Evolutionary conservation across 2,329 filamentous ascomycete genomes (phyloP).

Genomic region (Hymenoscyphus repandus): DNA sequence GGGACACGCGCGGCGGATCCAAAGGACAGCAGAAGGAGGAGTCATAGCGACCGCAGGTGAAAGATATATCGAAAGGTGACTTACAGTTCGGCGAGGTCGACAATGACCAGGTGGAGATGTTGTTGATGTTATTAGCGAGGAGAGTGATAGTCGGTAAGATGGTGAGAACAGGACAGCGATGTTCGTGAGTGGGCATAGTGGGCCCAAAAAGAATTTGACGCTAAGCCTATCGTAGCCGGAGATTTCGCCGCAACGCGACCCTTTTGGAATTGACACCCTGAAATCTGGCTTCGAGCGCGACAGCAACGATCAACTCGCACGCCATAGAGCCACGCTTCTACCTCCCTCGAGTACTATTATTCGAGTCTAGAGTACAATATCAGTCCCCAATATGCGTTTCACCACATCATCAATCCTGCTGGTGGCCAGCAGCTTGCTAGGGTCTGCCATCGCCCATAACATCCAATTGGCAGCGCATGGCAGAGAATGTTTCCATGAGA

Average conservation of each 20-base stretch:
- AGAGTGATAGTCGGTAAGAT: constrained; percentile 24
- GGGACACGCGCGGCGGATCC: constrained; percentile 19
- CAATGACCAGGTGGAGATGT: constrained; percentile 28
- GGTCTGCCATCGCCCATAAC: constrained; percentile 75
- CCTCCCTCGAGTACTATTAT: neutral
- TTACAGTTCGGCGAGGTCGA: constrained; percentile 26
- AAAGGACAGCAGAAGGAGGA: constrained; percentile 4
- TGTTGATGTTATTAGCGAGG: constrained; percentile 28
- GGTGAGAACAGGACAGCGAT: constrained; percentile 22
- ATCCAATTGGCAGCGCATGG: constrained; percentile 91
- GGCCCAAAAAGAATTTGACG: constrained; percentile 6
- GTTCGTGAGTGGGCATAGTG: constrained; percentile 14
- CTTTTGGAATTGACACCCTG: neutral
- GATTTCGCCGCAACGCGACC: constrained; percentile 7
- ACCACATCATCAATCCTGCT: constrained; percentile 26
- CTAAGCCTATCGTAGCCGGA: constrained; percentile 10
- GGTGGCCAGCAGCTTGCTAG: constrained; percentile 31
- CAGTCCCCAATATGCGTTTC: constrained; percentile 29
- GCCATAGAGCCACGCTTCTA: neutral
- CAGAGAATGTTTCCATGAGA: constrained; percentile 96
- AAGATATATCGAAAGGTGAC: constrained; percentile 11
- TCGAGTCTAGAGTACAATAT: too few relatives aligned
- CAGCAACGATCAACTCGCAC: neutral
- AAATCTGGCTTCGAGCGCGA: constrained; percentile 4
- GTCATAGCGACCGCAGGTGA: neutral